Evolutionary conservation across 2,329 filamentous ascomycete genomes (phyloP), one percentile per base, ranked within the genome.

Genomic region (Beauveria sp.): DNA sequence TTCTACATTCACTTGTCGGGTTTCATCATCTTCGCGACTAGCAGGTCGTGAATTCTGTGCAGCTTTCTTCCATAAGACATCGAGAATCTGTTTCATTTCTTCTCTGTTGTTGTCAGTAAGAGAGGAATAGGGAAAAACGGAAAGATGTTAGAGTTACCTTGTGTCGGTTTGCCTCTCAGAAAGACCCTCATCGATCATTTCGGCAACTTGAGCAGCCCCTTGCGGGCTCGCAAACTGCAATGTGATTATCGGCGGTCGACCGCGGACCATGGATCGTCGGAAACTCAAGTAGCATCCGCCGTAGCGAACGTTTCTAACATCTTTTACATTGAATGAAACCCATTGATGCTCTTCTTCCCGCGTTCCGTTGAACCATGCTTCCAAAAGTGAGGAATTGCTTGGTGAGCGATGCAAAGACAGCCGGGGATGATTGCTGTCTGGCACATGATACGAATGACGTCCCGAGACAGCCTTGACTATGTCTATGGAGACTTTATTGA

Each of bases 381-480:
- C 54, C 3, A 62, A 7, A 20, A 30, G 3, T 1, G 22, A 57
- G 10, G 54, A 20, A 2, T 52, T n/a, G 12, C 38, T 20, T 18
- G 26, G 2, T n/a, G 46, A 62, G 12, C 12, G 28, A 9, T 30
- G 46, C 28, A 62, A 20, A 20, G n/a, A 45, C 14, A 62, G 22
- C 18, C 8, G 10, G 24, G 18, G 38, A 6, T 40, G 8, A 18
- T 10, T 20, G 2, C 24, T 38, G 18, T 45, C 43, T 28, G 14
- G 2, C 14, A 18, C 8, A 12, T 42, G 16, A 24, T 60, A 63
- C 20, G 30, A 53, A 8, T n/a, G 1, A 3, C 26, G 26, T 4
- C 62, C 62, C 2, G 57, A 63, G 5, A 60, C 51, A 40, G 57
- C 62, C 46, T 40, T 63, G 4, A 45, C 10, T 26, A 63, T 47